Conservation (phyloP, 306 rosid species). For the Heteromeles arbutifolia region DNA sequence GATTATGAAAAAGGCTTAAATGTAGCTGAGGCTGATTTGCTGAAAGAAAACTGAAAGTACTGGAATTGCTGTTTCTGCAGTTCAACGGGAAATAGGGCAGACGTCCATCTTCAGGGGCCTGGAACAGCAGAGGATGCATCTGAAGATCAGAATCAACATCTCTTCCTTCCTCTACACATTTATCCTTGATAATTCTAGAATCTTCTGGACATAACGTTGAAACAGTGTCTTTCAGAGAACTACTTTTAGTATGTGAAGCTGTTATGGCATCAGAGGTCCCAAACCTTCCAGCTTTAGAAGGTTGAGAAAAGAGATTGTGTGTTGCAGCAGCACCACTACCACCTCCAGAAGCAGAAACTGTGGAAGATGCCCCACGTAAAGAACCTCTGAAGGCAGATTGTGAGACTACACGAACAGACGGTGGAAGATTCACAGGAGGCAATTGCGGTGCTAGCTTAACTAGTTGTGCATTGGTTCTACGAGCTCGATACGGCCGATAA, state of each 20-base stretch:
- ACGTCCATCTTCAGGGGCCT: conserved; percentile 55
- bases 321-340: conserved; percentile 28
- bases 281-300: conserved; percentile 33
- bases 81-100: conserved; percentile 54
- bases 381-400: conserved; percentile 63
- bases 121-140: conserved; percentile 95
- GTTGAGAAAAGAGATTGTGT: conserved; percentile 33
- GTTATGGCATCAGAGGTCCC: conserved; percentile 18
- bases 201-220: conserved; percentile 29
- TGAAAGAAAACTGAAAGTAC: conserved; percentile 56
- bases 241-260: conserved; percentile 21
- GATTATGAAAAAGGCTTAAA: conserved; percentile 61
- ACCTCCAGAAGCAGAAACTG: conserved; percentile 38
- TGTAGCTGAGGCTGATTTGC: conserved; percentile 71
- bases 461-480: conserved; percentile 38
- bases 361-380: conserved; percentile 37
- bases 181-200: conserved; percentile 34
- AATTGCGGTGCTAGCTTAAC: conserved; percentile 85
- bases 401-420: conserved; percentile 79
- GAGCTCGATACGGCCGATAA: conserved; percentile 51
- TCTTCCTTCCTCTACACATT: conserved; percentile 41
- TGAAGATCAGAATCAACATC: conserved; percentile 52
- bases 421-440: conserved; percentile 95
- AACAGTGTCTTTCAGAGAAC: conserved; percentile 18
- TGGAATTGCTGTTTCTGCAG: conserved; percentile 41